phyloP scores from a whole-genome alignment of 495 filamentous ascomycete genomes.

The Xylaria curta region DNA sequence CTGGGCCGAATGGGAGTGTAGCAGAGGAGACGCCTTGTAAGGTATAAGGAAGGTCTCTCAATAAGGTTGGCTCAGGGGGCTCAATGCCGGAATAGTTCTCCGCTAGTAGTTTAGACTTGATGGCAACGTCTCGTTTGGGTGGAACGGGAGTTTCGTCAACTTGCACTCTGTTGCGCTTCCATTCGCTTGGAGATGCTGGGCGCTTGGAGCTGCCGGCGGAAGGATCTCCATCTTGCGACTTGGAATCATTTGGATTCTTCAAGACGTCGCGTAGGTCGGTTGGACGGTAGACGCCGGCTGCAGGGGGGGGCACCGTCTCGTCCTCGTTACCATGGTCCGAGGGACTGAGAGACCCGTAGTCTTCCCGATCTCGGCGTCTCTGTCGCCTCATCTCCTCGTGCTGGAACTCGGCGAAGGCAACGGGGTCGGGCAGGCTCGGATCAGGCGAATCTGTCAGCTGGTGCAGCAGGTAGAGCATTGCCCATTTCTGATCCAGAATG shows the following conservation, averaged over 20 bases:
- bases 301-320: constrained; percentile 21
- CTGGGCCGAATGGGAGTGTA: constrained; percentile 74
- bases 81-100: constrained; percentile 58
- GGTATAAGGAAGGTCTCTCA: constrained; percentile 92
- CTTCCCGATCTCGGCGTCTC: constrained; percentile 30
- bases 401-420: constrained; percentile 43
- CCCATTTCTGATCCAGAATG: constrained; percentile 95
- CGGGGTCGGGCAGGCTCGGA: constrained; percentile 48
- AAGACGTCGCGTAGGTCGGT: constrained; percentile 42
- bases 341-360: constrained; percentile 34
- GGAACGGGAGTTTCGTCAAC: constrained; percentile 31
- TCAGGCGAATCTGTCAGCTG: constrained; percentile 72
- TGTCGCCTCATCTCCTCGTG: constrained; percentile 36
- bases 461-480: constrained; percentile 88
- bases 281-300: constrained; percentile 34
- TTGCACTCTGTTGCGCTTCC: constrained; percentile 32
- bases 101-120: constrained; percentile 58
- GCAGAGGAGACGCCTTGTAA: constrained; percentile 91
- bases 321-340: constrained; percentile 33
- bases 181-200: constrained; percentile 32
- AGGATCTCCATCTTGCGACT: constrained; percentile 34
- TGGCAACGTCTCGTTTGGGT: constrained; percentile 49
- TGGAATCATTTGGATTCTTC: constrained; percentile 39
- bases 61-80: constrained; percentile 72
- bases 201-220: constrained; percentile 18